These are phyloP conservation scores for Mallotus repandus DNA, from an alignment of 441 rosid species.

Conservation along the genomic window DNA sequence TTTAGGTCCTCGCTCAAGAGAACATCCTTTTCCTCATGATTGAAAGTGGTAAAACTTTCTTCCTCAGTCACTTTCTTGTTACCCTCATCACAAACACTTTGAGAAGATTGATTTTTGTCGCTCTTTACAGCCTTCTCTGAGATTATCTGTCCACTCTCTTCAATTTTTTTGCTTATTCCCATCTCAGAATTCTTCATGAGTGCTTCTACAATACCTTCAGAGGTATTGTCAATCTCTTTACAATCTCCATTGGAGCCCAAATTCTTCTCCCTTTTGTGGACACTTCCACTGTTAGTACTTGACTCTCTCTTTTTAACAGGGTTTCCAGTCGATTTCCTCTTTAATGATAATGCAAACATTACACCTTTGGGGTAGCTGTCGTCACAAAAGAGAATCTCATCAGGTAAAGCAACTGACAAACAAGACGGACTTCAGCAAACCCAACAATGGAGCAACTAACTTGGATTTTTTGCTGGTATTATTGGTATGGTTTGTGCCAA, in stretches of 20 bases:
- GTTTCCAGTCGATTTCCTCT: conserved; percentile 28
- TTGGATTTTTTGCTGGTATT: conserved; percentile 6
- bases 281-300: not conserved
- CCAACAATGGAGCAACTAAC: conserved; percentile 13
- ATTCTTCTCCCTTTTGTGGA: not conserved
- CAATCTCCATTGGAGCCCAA: conserved; percentile 19
- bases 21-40: conserved; percentile 26
- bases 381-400: conserved; percentile 13
- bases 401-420: conserved; percentile 13
- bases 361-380: conserved; percentile 43
- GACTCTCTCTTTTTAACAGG: conserved; percentile 19
- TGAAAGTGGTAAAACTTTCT: conserved; percentile 12
- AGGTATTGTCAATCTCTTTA: conserved; percentile 5
- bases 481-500: conserved; percentile 1
- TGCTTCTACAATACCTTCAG: conserved; percentile 15
- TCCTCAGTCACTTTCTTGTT: conserved; percentile 19
- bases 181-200: not conserved
- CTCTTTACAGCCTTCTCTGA: conserved; percentile 7
- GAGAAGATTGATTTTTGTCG: conserved; percentile 10
- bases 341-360: conserved; percentile 41
- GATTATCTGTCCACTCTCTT: conserved; percentile 1
- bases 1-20: conserved; percentile 38
- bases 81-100: conserved; percentile 16
- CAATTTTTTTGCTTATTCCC: not conserved
- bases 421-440: not conserved